phyloP scores from a whole-genome alignment of 306 rosid species.

The Amphicarpaea edgeworthii region DNA sequence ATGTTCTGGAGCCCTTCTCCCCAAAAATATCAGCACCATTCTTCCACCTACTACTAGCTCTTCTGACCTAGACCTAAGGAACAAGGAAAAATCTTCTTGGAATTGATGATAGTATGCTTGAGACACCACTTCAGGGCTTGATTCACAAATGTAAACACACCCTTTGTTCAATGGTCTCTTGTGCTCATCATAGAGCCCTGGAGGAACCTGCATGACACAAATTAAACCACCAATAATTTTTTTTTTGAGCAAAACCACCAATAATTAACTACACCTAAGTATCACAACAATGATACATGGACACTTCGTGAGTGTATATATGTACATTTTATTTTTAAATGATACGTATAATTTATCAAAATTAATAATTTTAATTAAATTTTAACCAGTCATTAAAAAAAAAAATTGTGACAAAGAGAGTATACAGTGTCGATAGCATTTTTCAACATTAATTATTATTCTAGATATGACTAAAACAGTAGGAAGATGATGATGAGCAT shows the following conservation, averaged over 20 bases:
- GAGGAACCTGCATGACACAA: slow-evolving; percentile 75
- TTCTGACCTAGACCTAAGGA: slow-evolving; percentile 70
- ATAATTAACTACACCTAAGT: neutral
- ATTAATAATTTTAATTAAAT: too few relatives aligned
- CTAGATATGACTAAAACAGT: neutral
- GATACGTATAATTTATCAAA: too few relatives aligned
- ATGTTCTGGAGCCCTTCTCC: slow-evolving; percentile 73
- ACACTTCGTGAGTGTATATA: too few relatives aligned
- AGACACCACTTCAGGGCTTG: slow-evolving; percentile 67
- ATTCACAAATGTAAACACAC: slow-evolving; percentile 69
- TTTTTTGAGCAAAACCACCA: too few relatives aligned
- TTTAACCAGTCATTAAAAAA: too few relatives aligned
- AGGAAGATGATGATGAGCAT: neutral
- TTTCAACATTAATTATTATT: neutral
- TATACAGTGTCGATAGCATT: too few relatives aligned
- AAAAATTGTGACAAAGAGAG: too few relatives aligned
- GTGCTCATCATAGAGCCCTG: slow-evolving; percentile 59
- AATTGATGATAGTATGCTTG: slow-evolving; percentile 80
- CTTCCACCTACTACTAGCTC: slow-evolving; percentile 78
- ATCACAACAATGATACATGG: neutral
- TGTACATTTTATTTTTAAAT: too few relatives aligned
- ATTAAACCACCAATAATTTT: neutral
- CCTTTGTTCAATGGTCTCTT: slow-evolving; percentile 73
- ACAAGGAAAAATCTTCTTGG: slow-evolving; percentile 70
- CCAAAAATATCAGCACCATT: slow-evolving; percentile 79